A percentile compares a stretch with the other conserved stretches of the same genome.
phyloP scores from a whole-genome alignment of 306 rosid species.

The Glycine latifolia region DNA sequence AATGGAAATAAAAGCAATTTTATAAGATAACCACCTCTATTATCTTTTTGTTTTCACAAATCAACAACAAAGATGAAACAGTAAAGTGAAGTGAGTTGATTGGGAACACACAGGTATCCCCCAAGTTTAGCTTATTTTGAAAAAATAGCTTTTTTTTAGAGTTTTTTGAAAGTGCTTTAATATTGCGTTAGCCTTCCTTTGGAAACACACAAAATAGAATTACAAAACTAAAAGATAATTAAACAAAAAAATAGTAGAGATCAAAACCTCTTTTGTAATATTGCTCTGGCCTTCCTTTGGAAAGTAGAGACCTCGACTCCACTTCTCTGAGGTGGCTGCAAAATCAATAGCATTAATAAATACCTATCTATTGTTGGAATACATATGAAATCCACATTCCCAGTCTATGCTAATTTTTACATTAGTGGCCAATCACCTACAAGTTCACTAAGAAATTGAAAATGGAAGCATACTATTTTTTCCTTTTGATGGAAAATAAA shows the following conservation, averaged over 20 bases:
- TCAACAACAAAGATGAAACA: too few relatives aligned
- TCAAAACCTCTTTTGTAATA: slow-evolving; percentile 72
- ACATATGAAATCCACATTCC: slow-evolving; percentile 14
- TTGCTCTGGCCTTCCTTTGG: slow-evolving; percentile 60
- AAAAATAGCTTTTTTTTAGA: background rate
- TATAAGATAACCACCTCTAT: too few relatives aligned
- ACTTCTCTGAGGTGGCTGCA: slow-evolving; percentile 74
- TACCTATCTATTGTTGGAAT: slow-evolving; percentile 11
- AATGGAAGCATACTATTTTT: background rate
- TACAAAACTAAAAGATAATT: slow-evolving; percentile 28
- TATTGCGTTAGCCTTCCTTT: too few relatives aligned
- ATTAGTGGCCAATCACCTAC: background rate
- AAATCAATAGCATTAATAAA: slow-evolving; percentile 41
- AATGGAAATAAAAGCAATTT: too few relatives aligned
- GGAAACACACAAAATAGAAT: background rate
- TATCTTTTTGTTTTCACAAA: too few relatives aligned
- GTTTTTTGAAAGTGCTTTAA: background rate
- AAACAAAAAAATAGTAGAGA: background rate
- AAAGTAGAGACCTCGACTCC: slow-evolving; percentile 82
- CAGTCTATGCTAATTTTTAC: background rate
- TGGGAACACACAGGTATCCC: too few relatives aligned
- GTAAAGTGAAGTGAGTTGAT: too few relatives aligned
- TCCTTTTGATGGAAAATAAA: slow-evolving; percentile 11
- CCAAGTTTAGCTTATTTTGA: background rate
- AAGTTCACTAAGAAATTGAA: slow-evolving; percentile 34